A percentile compares a stretch with the other conserved stretches of the same genome.
These are phyloP conservation scores for Xanthoconium stramineum DNA, from an alignment of 768 basidiomycete species.

Conservation along the genomic window DNA sequence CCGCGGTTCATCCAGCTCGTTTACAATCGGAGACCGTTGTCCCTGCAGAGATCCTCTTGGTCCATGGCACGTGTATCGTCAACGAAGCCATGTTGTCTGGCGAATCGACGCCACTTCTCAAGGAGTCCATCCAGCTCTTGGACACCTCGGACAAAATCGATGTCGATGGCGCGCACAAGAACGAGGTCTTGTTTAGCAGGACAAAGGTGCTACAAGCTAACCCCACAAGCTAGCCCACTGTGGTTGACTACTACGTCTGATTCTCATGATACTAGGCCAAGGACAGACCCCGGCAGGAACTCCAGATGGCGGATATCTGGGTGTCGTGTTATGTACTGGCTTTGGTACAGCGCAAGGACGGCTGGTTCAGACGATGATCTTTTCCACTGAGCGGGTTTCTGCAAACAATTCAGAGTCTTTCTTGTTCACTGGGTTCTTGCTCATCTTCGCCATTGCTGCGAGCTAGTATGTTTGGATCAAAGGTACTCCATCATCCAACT, in stretches of 20 bases:
- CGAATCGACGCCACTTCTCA: slow-evolving; percentile 94
- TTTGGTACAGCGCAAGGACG: slow-evolving; percentile 98
- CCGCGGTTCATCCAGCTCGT: slow-evolving; percentile 45
- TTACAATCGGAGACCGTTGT: slow-evolving; percentile 79
- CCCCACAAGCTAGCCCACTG: slow-evolving; percentile 34
- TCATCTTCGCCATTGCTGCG: slow-evolving; percentile 96
- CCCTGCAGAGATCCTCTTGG: slow-evolving; percentile 92
- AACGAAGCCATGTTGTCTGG: slow-evolving; percentile 99
- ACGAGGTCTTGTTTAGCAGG: slow-evolving; percentile 87
- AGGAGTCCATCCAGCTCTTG: slow-evolving; percentile 89
- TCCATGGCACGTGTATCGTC: slow-evolving; percentile 91
- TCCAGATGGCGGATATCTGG: slow-evolving; percentile 93
- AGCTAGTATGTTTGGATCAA: slow-evolving; percentile 98
- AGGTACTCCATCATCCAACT: slow-evolving; percentile 47
- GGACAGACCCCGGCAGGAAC: slow-evolving; percentile 51
- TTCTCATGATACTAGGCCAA: slow-evolving; percentile 20
- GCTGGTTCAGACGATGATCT: slow-evolving; percentile 98
- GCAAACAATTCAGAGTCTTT: slow-evolving; percentile 96
- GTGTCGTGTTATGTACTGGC: slow-evolving; percentile 89
- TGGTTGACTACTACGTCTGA: background rate
- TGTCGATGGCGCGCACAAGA: slow-evolving; percentile 83
- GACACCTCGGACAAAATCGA: slow-evolving; percentile 74
- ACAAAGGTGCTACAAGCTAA: slow-evolving; percentile 93
- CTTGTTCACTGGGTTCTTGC: slow-evolving; percentile 95
- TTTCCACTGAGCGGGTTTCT: slow-evolving; percentile 93